Evolutionary conservation across 768 basidiomycete genomes (phyloP), one percentile per base, ranked within the genome.

Genomic region (Asterophora lycoperdoides): DNA sequence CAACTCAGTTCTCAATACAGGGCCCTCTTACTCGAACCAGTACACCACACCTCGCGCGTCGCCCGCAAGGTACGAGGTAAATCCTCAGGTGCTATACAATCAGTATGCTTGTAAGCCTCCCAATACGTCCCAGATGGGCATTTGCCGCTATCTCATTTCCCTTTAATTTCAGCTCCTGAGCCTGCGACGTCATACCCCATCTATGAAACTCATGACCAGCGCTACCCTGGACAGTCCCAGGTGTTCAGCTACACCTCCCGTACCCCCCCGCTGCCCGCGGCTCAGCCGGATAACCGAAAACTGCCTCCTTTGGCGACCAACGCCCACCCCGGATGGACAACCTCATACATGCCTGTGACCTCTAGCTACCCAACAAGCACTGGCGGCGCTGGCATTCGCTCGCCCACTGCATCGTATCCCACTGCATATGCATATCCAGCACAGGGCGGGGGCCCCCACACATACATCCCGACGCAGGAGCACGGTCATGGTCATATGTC

Each of bases 11-110:
- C 59, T 67, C 56, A 62, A 65, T 74, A 70, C 68, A 85, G 84
- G 73, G 70, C 79, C 83, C 75, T 63, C 69, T 62, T 79, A 78
- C 70, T 60, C 77, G 67, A 77, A 70, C 62, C 70, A 80, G 54
- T 85, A 78, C 68, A 69, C 77, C 68, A 69, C 79, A 29, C 78
- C 80, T 57, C 81, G 84, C 59, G 76, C 83, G 46, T 78, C 82
- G 43, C 79, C 79, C 42, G 72, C 71, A 59, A 79, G 80, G 59
- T 74, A 73, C 60, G 83, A 85, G 54, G 76, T 81, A 60, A 75
- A 73, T 55, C 64, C 72, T 47, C 71, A 75, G 40, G 69, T 74
- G 32, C 58, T 72, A 43, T 79, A 80, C 61, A 23, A 23, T 23
- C 65, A 70, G 55, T 75, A 75, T 58, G 50, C 53, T 48, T 69